Evolutionary conservation across 352 stramenopile species (phyloP).

Genomic region (Phytophthora syringae): DNA sequence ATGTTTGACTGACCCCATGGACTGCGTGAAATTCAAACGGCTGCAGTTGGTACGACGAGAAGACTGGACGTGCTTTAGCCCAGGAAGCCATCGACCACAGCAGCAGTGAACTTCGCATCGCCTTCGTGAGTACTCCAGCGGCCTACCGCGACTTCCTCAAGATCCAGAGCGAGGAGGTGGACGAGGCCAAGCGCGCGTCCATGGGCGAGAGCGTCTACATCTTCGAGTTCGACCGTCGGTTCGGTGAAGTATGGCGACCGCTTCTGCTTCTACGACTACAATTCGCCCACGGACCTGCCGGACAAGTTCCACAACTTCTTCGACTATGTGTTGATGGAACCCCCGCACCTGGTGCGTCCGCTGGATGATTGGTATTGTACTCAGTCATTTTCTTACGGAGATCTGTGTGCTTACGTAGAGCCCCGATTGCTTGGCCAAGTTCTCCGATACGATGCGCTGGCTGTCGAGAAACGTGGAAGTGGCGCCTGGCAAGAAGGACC

Average conservation of each 20-base stretch:
- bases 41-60: constrained; percentile 51
- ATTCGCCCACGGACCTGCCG: constrained; percentile 42
- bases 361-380: too few species aligned
- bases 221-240: constrained; percentile 59
- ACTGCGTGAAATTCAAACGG: background rate
- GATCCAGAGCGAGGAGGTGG: constrained; percentile 37
- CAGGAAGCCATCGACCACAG: constrained; percentile 55
- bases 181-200: constrained; percentile 29
- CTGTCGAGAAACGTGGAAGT: constrained; percentile 41
- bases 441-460: constrained; percentile 58
- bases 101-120: constrained; percentile 43
- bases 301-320: constrained; percentile 63
- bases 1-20: constrained; percentile 7
- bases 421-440: constrained; percentile 52
- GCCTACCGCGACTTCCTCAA: constrained; percentile 49
- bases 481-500: constrained; percentile 39
- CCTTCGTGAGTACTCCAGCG: constrained; percentile 57
- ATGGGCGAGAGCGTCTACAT: constrained; percentile 56
- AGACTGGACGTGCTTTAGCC: constrained; percentile 47
- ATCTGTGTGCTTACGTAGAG: constrained; percentile 31
- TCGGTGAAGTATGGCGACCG: constrained; percentile 54
- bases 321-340: constrained; percentile 59
- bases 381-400: too few species aligned
- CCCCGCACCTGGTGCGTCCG: constrained; percentile 48
- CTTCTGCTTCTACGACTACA: constrained; percentile 66